phyloP scores from a whole-genome alignment of 73 alveolate species.

The Paramecium tetraurelia region DNA sequence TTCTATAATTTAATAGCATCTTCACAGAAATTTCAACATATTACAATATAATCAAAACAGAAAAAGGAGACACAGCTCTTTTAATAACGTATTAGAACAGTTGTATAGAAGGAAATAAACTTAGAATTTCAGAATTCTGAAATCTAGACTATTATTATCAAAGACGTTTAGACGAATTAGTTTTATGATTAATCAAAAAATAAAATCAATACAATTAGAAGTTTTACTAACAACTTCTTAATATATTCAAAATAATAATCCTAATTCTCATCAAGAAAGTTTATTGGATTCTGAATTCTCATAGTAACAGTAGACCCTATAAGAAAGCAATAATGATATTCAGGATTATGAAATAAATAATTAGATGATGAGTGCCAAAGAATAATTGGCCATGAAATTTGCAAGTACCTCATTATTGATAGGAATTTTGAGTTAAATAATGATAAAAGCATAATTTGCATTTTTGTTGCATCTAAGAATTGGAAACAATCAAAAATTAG shows the following conservation, averaged over 20 bases:
- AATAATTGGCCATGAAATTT: conserved; percentile 5
- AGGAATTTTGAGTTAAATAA: neutral
- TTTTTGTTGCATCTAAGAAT: neutral
- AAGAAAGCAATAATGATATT: neutral
- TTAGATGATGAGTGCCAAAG: neutral
- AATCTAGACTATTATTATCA: neutral
- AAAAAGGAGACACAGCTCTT: neutral
- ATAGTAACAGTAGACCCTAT: neutral
- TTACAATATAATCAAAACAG: neutral
- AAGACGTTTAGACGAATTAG: neutral
- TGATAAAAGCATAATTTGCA: neutral
- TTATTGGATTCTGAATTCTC: neutral
- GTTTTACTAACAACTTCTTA: neutral
- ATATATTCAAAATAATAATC: neutral
- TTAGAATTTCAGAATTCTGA: neutral
- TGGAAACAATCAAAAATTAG: neutral
- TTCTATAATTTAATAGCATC: neutral
- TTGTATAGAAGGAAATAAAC: neutral
- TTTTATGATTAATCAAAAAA: neutral
- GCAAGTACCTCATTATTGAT: neutral
- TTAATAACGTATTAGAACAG: neutral
- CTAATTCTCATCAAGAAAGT: neutral
- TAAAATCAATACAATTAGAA: neutral
- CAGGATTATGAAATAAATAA: neutral
- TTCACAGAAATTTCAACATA: neutral